These are phyloP conservation scores for Scopulariopsis brevicaulis DNA, from an alignment of 2,329 filamentous ascomycete species.

Conservation along the genomic window DNA sequence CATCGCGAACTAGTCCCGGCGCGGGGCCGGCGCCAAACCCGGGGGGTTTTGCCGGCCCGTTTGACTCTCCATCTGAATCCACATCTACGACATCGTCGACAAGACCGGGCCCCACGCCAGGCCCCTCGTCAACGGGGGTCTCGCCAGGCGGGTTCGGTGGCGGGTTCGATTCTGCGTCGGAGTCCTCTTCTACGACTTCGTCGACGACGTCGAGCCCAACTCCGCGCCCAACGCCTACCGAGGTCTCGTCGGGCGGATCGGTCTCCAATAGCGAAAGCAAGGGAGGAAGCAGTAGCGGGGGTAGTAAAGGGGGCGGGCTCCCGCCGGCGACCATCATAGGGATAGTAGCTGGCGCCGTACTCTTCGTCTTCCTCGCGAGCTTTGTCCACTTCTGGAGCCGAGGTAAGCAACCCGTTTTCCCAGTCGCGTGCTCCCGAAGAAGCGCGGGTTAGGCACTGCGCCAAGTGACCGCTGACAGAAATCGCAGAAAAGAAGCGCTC, in stretches of 20 bases:
- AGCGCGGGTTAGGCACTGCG: not conserved
- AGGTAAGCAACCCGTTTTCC: not conserved
- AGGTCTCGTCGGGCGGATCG: not conserved
- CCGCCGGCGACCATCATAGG: not conserved
- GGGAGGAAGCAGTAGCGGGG: not conserved
- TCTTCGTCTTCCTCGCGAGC: not conserved
- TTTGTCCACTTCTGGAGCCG: not conserved
- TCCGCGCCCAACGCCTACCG: not conserved
- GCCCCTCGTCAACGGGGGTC: too few species aligned
- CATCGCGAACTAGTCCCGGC: not conserved
- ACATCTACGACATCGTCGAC: too few species aligned
- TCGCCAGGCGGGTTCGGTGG: too few species aligned
- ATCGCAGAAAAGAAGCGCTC: not conserved
- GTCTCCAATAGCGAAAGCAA: not conserved
- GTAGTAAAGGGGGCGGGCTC: not conserved
- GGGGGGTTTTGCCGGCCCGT: too few species aligned
- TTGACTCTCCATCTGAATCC: too few species aligned
- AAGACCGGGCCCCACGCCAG: too few species aligned
- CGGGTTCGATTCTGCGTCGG: too few species aligned
- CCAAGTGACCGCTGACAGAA: not conserved
- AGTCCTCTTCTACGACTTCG: not conserved
- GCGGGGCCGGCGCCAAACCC: too few species aligned
- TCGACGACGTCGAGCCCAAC: not conserved
- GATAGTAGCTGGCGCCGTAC: not conserved
- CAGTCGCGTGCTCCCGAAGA: not conserved